Conservation (phyloP, 345 rosid species). For the Camelina neglecta region DNA sequence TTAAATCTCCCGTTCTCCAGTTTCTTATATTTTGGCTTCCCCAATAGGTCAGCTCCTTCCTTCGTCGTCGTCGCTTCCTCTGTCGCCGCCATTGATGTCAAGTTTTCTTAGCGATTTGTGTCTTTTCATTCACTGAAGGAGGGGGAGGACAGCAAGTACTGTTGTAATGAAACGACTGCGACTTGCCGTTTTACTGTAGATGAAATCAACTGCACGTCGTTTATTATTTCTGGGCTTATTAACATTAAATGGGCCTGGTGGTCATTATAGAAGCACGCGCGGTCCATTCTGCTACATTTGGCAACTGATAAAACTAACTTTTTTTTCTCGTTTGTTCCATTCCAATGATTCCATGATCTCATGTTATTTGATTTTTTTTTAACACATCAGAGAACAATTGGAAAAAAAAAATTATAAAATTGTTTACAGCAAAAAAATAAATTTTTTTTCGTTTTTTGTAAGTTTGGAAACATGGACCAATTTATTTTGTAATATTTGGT, state of each 20-base stretch:
- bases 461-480: neutral
- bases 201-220: conserved; percentile 26
- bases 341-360: neutral
- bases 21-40: conserved; percentile 63
- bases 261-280: neutral
- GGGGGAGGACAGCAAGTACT: conserved; percentile 26
- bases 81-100: conserved; percentile 41
- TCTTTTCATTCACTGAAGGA: conserved; percentile 9
- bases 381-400: neutral
- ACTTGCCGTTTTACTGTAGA: conserved; percentile 32
- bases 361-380: too few relatives aligned
- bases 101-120: conserved; percentile 28
- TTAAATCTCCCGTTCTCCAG: conserved; percentile 79
- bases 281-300: neutral
- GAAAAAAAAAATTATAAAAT: too few relatives aligned
- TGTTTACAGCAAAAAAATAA: neutral
- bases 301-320: neutral
- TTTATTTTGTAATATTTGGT: neutral
- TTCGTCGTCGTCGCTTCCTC: conserved; percentile 42
- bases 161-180: neutral
- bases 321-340: neutral
- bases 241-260: conserved; percentile 16
- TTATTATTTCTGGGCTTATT: conserved; percentile 6
- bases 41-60: conserved; percentile 76
- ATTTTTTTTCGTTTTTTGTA: too few relatives aligned